These are phyloP conservation scores for Paramecium pentaurelia DNA, from an alignment of 73 alveolate species.

Conservation along the genomic window DNA sequence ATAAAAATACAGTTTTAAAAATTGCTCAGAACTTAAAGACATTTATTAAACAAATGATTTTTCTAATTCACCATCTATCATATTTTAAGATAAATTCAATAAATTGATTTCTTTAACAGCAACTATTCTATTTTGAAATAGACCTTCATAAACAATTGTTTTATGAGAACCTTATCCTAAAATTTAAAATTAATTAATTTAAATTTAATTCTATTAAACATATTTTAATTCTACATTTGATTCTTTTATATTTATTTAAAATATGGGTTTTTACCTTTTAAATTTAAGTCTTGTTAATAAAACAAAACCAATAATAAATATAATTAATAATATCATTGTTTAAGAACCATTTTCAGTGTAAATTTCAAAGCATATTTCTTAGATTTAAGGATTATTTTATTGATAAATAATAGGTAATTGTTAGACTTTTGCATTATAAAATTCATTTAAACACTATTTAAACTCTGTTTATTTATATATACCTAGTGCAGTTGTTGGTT, in stretches of 20 bases:
- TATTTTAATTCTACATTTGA: neutral
- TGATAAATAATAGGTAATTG: neutral
- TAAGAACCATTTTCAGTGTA: neutral
- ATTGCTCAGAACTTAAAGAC: slow-evolving; percentile 32
- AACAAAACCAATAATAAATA: neutral
- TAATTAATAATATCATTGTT: neutral
- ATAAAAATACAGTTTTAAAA: slow-evolving; percentile 59
- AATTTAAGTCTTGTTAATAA: neutral
- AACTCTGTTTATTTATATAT: neutral
- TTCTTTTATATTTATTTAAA: neutral
- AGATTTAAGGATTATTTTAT: neutral
- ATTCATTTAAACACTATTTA: neutral
- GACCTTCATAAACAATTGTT: slow-evolving; percentile 70
- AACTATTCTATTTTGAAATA: slow-evolving; percentile 51
- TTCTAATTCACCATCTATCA: slow-evolving; percentile 53
- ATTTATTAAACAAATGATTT: slow-evolving; percentile 59
- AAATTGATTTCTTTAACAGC: slow-evolving; percentile 70
- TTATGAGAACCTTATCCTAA: slow-evolving; percentile 69
- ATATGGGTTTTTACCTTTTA: neutral
- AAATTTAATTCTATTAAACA: neutral
- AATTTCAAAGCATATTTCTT: neutral
- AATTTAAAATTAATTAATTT: neutral
- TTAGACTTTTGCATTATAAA: neutral
- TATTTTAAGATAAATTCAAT: slow-evolving; percentile 41
- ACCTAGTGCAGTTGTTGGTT: neutral